Base-by-base conservation (phyloP, 192 early-diverging fungal species). In the Linnemannia elongata region DNA sequence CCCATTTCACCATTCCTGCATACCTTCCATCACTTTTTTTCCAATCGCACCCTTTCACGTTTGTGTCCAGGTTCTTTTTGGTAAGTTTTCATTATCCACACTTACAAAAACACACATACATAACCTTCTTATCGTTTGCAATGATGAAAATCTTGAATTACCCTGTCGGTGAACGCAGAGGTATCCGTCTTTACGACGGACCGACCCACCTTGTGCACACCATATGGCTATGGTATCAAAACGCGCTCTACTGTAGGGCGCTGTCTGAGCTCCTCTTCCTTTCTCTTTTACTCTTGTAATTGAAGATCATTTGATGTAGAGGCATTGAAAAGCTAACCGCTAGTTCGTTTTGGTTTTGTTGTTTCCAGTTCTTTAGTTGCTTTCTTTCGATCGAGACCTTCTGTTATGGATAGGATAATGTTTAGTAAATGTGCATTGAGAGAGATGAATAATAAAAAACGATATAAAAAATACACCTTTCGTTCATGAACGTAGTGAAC, bases 201-300 rank as follows among this genome's bases (percentile, higher is more conserved):
- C 83, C 83, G 83, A 85, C 83, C 83, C 83, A 85, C 83, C 83
- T 85, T 60, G 83, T 85, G 83, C 83, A 85, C 83, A 75, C 78
- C 83, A 85, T 82, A 85, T 85, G 83, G 83, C 83, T 36, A 76
- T 85, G 83, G 83, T 80, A 85, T 85, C 78, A 85, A 85, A 76
- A 76, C 72, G 83, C 83, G 74, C 54, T 39, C 49, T 52, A 78
- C 30, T 57, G 17, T 63, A 44, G 74, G 74, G 78, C 71, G 83
- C 83, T 80, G 83, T 85, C 83, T 85, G 83, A 85, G 75, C 55
- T 72, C 38, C 44, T 47, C 41, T 33, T 35, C 69, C 63, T 66
- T 73, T 74, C 22, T 47, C 42, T 33, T 18, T 22, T 60, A 45
- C 22, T 60, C 45, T 60, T 27, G 1, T 10, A 66, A 17, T 68